Percentiles rank a stretch among this genome's conserved stretches.
These are phyloP conservation scores for Nakazawaea ernobii DNA, from an alignment of 805 yeast species.

Conservation along the genomic window DNA sequence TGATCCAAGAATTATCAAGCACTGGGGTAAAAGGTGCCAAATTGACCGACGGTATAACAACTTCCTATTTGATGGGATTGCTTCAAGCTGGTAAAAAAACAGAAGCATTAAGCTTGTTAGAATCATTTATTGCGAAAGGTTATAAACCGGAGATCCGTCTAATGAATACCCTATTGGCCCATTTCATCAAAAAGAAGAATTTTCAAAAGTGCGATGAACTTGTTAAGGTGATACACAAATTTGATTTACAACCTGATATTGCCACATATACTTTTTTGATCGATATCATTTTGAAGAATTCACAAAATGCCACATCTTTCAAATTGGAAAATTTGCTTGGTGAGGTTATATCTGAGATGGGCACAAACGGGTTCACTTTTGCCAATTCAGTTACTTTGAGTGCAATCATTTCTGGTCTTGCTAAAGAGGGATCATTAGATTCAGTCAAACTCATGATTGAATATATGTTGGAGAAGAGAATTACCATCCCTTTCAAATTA, in stretches of 20 bases:
- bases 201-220: conserved; percentile 36
- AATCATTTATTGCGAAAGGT: conserved; percentile 23
- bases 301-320: conserved; percentile 36
- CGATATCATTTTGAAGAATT: conserved; percentile 47
- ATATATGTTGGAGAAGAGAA: conserved; percentile 27
- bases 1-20: conserved; percentile 23
- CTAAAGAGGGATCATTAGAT: conserved; percentile 36
- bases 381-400: conserved; percentile 42
- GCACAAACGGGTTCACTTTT: conserved; percentile 27
- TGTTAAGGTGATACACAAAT: conserved; percentile 14
- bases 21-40: conserved; percentile 27
- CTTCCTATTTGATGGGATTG: conserved; percentile 32
- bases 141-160: conserved; percentile 41
- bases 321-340: conserved; percentile 21
- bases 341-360: conserved; percentile 36
- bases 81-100: conserved; percentile 31
- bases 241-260: conserved; percentile 46
- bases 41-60: conserved; percentile 37
- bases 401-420: conserved; percentile 50
- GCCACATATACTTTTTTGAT: conserved; percentile 59
- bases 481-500: conserved; percentile 29
- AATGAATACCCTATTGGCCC: conserved; percentile 46
- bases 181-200: conserved; percentile 33
- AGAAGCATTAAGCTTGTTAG: conserved; percentile 31
- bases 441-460: conserved; percentile 49